Conservation (phyloP, 345 rosid species). For the Jatropha curcas region DNA sequence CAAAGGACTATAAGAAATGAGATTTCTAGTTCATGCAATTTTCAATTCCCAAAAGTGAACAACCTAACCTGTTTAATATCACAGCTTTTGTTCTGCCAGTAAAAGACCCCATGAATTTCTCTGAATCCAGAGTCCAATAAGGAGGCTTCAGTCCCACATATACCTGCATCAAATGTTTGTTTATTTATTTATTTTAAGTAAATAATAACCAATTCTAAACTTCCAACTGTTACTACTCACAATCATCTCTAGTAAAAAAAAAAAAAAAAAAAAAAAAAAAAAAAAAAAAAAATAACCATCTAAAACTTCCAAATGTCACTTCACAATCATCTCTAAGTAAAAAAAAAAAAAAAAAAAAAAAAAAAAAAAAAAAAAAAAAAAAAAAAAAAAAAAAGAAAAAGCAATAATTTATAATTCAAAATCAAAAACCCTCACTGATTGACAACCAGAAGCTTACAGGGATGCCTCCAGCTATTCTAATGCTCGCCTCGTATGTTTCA, state of each 20-base stretch:
- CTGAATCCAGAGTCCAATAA: constrained; percentile 46
- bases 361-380: too few species aligned
- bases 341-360: too few species aligned
- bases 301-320: too few species aligned
- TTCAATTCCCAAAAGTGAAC: background rate
- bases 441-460: constrained; percentile 38
- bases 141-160: constrained; percentile 61
- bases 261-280: too few species aligned
- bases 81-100: constrained; percentile 50
- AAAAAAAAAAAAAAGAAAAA: too few species aligned
- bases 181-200: too few species aligned
- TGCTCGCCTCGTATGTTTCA: constrained; percentile 53
- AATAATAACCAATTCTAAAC: too few species aligned
- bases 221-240: too few species aligned
- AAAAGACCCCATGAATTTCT: constrained; percentile 45
- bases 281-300: too few species aligned
- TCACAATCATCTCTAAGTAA: background rate
- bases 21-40: background rate
- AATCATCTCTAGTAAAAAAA: background rate
- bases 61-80: constrained; percentile 55
- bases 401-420: too few species aligned
- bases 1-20: background rate
- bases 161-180: constrained; percentile 45
- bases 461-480: constrained; percentile 56
- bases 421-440: background rate